These are phyloP conservation scores for Crithidia sp. DNA, from an alignment of 208 protist genomes.

Conservation along the genomic window DNA sequence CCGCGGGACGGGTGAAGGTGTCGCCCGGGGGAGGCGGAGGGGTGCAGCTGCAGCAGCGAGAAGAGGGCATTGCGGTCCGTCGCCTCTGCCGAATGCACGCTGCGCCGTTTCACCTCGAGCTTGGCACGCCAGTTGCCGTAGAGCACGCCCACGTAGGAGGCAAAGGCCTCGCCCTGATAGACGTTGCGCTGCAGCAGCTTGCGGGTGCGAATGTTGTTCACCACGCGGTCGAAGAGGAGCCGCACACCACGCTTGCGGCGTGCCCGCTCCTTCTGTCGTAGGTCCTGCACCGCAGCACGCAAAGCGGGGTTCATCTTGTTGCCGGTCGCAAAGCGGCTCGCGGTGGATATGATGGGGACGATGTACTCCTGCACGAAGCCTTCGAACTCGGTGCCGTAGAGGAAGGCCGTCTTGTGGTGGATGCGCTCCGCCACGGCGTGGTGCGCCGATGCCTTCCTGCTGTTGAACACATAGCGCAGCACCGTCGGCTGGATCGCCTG, in stretches of 20 bases:
- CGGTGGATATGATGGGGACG: constrained; percentile 43
- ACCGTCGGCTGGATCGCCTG: constrained; percentile 33
- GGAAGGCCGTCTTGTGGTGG: constrained; percentile 16
- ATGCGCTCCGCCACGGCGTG: constrained; percentile 20
- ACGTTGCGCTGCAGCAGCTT: constrained; percentile 37
- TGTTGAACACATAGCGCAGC: constrained; percentile 18
- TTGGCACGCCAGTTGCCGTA: constrained; percentile 54
- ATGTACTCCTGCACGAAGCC: constrained; percentile 47
- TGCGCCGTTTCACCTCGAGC: constrained; percentile 31
- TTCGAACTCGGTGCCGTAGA: constrained; percentile 42
- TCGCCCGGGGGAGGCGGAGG: not conserved
- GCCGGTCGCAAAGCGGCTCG: constrained; percentile 26
- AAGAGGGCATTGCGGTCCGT: constrained; percentile 18
- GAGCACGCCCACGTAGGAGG: constrained; percentile 49
- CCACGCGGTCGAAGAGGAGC: constrained; percentile 53
- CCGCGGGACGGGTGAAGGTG: constrained; percentile 5
- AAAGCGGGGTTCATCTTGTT: constrained; percentile 34
- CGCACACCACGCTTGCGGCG: constrained; percentile 33
- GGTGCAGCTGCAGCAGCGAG: constrained; percentile 25
- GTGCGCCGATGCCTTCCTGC: not conserved
- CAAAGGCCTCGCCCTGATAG: constrained; percentile 52
- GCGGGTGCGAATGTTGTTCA: constrained; percentile 58
- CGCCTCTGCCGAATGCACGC: constrained; percentile 5
- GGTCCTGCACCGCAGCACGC: constrained; percentile 40
- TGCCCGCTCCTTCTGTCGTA: constrained; percentile 42